These are phyloP conservation scores for Dicorynia guianensis DNA, from an alignment of 306 rosid genomes.

Conservation along the genomic window DNA sequence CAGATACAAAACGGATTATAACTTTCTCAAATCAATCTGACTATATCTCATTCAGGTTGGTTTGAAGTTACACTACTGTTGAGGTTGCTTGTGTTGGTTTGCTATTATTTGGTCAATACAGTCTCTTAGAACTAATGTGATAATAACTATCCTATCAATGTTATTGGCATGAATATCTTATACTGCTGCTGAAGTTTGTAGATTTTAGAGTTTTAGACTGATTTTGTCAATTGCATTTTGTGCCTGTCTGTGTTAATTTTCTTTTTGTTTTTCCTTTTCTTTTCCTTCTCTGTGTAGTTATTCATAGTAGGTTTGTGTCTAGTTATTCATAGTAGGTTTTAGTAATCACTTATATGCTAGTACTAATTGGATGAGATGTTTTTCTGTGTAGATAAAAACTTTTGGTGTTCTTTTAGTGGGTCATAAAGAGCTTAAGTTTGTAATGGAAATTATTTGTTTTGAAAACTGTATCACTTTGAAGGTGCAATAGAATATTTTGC, in stretches of 20 bases:
- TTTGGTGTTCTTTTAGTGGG: not conserved
- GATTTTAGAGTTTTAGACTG: not conserved
- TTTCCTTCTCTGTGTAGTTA: not conserved
- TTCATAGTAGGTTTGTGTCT: not conserved
- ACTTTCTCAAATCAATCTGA: constrained; percentile 86
- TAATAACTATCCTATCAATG: not conserved
- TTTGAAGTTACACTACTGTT: constrained; percentile 1
- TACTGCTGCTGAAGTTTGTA: too few relatives aligned
- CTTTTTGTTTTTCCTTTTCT: too few relatives aligned
- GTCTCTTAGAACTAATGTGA: not conserved
- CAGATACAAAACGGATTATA: constrained; percentile 83
- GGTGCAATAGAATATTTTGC: not conserved
- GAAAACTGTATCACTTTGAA: not conserved
- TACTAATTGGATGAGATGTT: not conserved
- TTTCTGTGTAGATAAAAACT: not conserved
- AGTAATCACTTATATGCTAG: not conserved
- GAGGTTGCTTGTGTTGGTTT: not conserved
- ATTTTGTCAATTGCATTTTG: not conserved
- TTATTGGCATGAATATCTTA: too few relatives aligned
- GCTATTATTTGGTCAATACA: constrained; percentile 11
- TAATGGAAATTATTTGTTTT: not conserved
- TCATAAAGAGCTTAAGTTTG: not conserved
- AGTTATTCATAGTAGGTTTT: not conserved
- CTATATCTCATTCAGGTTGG: constrained; percentile 88
- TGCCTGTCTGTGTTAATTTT: too few relatives aligned